Evolutionary conservation across 1,139 yeast genomes (phyloP).

Genomic region (Hemisphaericaspora xylanilytica): DNA sequence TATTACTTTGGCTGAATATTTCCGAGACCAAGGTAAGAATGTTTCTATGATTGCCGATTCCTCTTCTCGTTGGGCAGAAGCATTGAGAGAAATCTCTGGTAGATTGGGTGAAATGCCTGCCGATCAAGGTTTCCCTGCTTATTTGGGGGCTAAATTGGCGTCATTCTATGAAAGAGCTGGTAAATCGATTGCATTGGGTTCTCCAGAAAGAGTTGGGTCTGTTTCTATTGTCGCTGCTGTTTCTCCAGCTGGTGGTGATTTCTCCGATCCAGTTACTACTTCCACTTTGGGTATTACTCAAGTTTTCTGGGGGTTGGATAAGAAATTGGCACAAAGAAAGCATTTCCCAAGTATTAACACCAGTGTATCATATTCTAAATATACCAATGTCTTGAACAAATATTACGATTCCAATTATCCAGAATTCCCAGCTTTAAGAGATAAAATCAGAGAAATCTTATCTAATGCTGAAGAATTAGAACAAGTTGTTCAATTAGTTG

Average conservation of each 20-base stretch:
- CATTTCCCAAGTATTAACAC: slow-evolving; percentile 99
- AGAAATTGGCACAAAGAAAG: slow-evolving; percentile 98
- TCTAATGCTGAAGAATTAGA: slow-evolving; percentile 97
- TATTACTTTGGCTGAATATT: slow-evolving; percentile 96
- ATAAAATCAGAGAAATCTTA: slow-evolving; percentile 87
- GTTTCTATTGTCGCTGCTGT: slow-evolving; percentile 99
- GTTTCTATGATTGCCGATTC: slow-evolving; percentile 99
- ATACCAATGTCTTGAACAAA: slow-evolving; percentile 80
- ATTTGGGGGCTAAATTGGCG: slow-evolving; percentile 96
- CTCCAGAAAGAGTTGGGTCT: slow-evolving; percentile 94
- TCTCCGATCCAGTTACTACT: slow-evolving; percentile 99
- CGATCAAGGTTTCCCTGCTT: slow-evolving; percentile 99
- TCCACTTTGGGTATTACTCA: slow-evolving; percentile 98
- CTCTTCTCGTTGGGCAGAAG: slow-evolving; percentile 99
- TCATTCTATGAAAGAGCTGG: slow-evolving; percentile 99
- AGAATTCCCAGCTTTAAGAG: slow-evolving; percentile 87
- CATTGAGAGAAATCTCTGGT: slow-evolving; percentile 98
- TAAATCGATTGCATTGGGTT: slow-evolving; percentile 91
- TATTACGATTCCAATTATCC: slow-evolving; percentile 86
- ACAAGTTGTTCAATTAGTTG: slow-evolving; percentile 98
- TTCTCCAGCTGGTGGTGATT: slow-evolving; percentile 99
- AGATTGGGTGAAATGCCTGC: slow-evolving; percentile 99
- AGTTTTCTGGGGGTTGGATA: slow-evolving; percentile 99
- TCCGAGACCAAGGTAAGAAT: slow-evolving; percentile 99
- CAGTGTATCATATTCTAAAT: slow-evolving; percentile 92